Evolutionary conservation across 768 basidiomycete species (phyloP).

Genomic region (Hygrophoropsis aurantiaca): DNA sequence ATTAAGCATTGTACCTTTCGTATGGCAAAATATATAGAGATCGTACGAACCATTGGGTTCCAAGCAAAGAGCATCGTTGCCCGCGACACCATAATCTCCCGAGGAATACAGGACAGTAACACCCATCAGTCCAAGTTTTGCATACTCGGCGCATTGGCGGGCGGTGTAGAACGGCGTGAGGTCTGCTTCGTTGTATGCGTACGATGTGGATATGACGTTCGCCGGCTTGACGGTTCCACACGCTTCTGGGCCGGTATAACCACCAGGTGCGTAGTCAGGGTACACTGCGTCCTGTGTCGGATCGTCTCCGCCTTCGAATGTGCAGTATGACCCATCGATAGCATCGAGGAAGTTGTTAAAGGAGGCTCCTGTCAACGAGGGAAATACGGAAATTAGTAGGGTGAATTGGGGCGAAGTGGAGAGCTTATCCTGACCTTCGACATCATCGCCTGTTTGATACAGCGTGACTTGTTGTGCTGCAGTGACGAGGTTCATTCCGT

Average conservation of each 20-base stretch:
- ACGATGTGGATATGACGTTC: conserved; percentile 35
- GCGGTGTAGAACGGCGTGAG: conserved; percentile 27
- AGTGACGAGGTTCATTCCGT: conserved; percentile 17
- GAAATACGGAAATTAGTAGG: background rate
- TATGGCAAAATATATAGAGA: background rate
- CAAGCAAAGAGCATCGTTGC: conserved; percentile 31
- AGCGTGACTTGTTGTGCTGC: conserved; percentile 14
- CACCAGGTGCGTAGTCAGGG: conserved; percentile 7
- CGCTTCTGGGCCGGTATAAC: conserved; percentile 6
- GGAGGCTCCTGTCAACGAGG: conserved; percentile 15
- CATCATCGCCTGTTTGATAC: conserved; percentile 21
- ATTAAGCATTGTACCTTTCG: conserved; percentile 13
- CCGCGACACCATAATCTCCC: conserved; percentile 40
- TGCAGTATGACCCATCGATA: conserved; percentile 24
- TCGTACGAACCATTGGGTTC: conserved; percentile 24
- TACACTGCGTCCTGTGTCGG: conserved; percentile 13
- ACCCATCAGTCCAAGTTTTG: conserved; percentile 33
- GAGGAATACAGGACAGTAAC: conserved; percentile 37
- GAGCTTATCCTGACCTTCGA: conserved; percentile 12
- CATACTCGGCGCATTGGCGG: conserved; percentile 40
- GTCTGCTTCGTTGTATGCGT: conserved; percentile 31
- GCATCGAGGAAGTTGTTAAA: conserved; percentile 24
- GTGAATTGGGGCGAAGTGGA: background rate
- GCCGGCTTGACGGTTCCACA: conserved; percentile 32
- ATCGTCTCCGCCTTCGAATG: conserved; percentile 23